A percentile compares a stretch with the other conserved stretches of the same genome.
Evolutionary conservation across 1,139 yeast genomes (phyloP).

Genomic region (Geotrichum phurueaensis): DNA sequence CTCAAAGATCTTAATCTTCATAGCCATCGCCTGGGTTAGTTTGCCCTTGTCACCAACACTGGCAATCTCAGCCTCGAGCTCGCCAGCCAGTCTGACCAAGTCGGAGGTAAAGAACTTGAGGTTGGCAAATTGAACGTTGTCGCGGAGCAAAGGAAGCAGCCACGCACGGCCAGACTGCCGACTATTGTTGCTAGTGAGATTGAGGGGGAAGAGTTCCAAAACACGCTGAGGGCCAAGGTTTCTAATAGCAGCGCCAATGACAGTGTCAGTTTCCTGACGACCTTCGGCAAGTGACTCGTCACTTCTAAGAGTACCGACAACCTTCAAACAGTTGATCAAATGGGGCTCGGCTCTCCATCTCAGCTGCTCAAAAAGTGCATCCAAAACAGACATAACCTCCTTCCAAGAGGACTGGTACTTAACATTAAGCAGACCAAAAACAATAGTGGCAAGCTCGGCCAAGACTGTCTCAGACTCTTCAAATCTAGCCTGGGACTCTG

Average conservation of each 20-base stretch:
- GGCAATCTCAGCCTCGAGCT: constrained; percentile 48
- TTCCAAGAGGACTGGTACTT: constrained; percentile 72
- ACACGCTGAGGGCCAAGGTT: constrained; percentile 85
- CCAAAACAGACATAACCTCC: constrained; percentile 64
- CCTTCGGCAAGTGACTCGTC: constrained; percentile 66
- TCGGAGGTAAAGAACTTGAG: constrained; percentile 56
- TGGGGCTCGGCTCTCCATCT: constrained; percentile 69
- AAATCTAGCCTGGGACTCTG: constrained; percentile 41
- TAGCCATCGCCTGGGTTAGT: constrained; percentile 42
- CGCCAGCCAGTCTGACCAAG: constrained; percentile 61
- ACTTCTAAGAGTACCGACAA: constrained; percentile 83
- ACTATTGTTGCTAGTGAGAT: constrained; percentile 47
- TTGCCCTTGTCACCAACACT: constrained; percentile 37
- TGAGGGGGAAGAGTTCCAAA: constrained; percentile 67
- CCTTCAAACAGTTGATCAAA: constrained; percentile 56
- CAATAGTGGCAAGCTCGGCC: constrained; percentile 42
- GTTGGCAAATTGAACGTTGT: constrained; percentile 67
- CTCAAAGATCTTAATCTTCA: constrained; percentile 67
- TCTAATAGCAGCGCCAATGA: constrained; percentile 70
- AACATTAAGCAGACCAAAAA: constrained; percentile 58
- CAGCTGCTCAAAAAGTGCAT: constrained; percentile 59
- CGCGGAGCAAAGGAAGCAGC: constrained; percentile 89
- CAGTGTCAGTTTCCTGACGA: constrained; percentile 72
- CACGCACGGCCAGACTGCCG: constrained; percentile 78
- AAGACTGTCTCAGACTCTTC: constrained; percentile 51